Evolutionary conservation across 2,329 filamentous ascomycete genomes (phyloP).

Genomic region (Aspergillus sp.): DNA sequence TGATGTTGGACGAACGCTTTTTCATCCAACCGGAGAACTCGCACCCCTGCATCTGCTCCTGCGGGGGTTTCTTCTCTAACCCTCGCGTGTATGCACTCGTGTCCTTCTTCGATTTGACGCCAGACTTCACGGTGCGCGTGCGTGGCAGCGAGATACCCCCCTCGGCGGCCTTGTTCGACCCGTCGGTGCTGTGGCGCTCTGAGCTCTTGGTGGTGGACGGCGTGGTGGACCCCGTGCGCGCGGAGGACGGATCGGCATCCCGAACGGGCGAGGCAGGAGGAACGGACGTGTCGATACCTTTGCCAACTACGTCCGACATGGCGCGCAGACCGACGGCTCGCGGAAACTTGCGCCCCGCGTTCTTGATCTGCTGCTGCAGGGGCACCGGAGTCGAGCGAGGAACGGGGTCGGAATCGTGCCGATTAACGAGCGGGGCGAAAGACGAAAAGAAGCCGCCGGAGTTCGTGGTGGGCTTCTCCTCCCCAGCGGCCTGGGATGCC

Average conservation of each 20-base stretch:
- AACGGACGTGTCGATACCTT: constrained; percentile 46
- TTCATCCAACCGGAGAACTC: constrained; percentile 99
- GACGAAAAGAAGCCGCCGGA: constrained; percentile 42
- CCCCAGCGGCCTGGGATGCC: constrained; percentile 58
- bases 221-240: constrained; percentile 72
- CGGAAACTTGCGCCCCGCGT: constrained; percentile 59
- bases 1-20: constrained; percentile 93
- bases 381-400: constrained; percentile 50
- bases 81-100: constrained; percentile 93
- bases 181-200: constrained; percentile 73
- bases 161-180: constrained; percentile 49
- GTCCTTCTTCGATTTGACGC: constrained; percentile 78
- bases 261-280: constrained; percentile 47
- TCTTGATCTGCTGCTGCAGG: constrained; percentile 50
- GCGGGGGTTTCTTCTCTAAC: constrained; percentile 74
- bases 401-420: constrained; percentile 49
- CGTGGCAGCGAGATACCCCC: constrained; percentile 49
- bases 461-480: constrained; percentile 48
- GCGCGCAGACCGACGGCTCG: constrained; percentile 72
- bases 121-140: constrained; percentile 52
- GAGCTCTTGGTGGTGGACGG: constrained; percentile 69
- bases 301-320: constrained; percentile 72
- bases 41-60: constrained; percentile 79
- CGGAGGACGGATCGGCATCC: constrained; percentile 62
- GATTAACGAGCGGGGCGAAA: constrained; percentile 49